These are phyloP conservation scores for Termitomyces sp. DNA, from an alignment of 768 basidiomycete genomes.

Conservation along the genomic window DNA sequence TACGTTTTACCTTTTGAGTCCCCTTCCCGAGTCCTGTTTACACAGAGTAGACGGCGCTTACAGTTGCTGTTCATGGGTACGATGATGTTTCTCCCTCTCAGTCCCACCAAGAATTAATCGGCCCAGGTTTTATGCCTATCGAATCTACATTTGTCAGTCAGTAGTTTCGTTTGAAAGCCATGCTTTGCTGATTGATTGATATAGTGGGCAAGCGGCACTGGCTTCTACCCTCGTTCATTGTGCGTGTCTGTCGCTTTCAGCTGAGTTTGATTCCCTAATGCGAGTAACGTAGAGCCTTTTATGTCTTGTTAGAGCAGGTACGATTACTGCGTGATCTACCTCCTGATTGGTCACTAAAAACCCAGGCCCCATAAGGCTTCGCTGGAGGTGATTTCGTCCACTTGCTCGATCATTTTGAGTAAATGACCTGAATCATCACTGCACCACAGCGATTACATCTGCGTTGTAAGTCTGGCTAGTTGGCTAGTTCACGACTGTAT, in stretches of 20 bases:
- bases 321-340: background rate
- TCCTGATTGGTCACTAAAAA: background rate
- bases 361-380: background rate
- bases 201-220: background rate
- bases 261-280: background rate
- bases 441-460: background rate
- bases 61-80: background rate
- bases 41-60: background rate
- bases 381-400: background rate
- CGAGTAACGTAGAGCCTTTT: background rate
- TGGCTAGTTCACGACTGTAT: background rate
- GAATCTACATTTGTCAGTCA: background rate
- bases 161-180: background rate
- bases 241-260: background rate
- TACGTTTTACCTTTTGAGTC: background rate
- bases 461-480: slow-evolving; percentile 1
- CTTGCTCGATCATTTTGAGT: background rate
- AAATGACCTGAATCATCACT: background rate
- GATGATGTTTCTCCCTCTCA: background rate
- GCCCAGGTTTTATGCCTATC: background rate
- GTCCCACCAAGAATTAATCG: background rate
- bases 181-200: background rate
- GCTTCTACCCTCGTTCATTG: background rate
- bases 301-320: background rate
- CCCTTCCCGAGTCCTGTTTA: background rate